phyloP scores from a whole-genome alignment of 176 grass and related monocot genomes.

The Avena insularis region DNA sequence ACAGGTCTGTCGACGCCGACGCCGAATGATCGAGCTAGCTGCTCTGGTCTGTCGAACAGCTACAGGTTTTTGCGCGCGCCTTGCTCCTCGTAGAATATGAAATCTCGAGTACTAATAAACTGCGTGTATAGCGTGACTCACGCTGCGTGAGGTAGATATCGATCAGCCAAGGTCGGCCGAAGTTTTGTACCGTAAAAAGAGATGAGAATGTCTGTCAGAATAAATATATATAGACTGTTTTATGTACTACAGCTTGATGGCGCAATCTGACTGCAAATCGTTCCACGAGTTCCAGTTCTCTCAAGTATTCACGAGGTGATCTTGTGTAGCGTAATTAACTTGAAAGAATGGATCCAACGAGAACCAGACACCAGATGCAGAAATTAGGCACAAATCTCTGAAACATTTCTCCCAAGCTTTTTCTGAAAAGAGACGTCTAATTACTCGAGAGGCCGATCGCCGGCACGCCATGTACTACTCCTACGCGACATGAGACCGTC shows the following conservation, averaged over 20 bases:
- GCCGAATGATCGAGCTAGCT: neutral
- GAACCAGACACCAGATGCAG: neutral
- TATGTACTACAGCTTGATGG: neutral
- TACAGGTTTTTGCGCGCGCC: neutral
- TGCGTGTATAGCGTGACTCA: neutral
- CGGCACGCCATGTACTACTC: neutral
- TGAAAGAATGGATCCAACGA: neutral
- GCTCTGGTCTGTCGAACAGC: neutral
- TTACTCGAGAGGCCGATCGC: neutral
- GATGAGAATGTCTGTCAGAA: neutral
- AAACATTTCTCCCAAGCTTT: neutral
- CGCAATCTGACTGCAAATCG: neutral
- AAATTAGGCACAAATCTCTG: neutral
- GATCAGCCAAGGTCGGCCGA: neutral
- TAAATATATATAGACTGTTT: neutral
- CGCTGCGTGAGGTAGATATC: neutral
- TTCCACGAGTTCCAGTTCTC: neutral
- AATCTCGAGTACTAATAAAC: conserved; percentile 30
- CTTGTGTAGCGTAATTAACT: neutral
- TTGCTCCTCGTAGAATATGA: conserved; percentile 17
- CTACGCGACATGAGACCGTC: too few species aligned
- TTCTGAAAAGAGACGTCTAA: too few species aligned
- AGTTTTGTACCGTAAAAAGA: neutral
- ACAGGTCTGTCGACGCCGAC: neutral
- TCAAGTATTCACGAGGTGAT: neutral